Percentiles rank a stretch among this genome's conserved stretches.
Evolutionary conservation across 805 yeast species (phyloP).

Genomic region (Wickerhamomyces alni): DNA sequence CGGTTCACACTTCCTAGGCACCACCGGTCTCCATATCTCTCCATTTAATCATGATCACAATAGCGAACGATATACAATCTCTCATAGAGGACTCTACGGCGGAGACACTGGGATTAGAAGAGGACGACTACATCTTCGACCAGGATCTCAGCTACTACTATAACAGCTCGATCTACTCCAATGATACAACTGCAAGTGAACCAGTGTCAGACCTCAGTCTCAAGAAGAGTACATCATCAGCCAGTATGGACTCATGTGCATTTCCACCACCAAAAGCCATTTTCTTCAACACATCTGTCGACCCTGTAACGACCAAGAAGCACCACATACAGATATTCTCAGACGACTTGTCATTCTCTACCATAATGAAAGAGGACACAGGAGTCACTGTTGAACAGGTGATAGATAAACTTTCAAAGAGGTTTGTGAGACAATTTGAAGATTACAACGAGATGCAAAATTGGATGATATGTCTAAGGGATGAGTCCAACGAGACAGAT

Average conservation of each 20-base stretch:
- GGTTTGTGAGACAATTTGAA: constrained; percentile 1
- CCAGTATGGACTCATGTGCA: background rate
- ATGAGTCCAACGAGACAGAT: constrained; percentile 2
- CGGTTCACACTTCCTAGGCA: too few species aligned
- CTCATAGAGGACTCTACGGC: background rate
- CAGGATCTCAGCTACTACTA: background rate
- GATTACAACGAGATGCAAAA: constrained; percentile 3
- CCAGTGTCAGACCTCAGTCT: background rate
- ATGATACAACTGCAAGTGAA: background rate
- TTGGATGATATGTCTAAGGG: constrained; percentile 4
- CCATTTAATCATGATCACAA: background rate
- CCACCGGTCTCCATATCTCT: too few species aligned
- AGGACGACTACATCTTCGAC: background rate
- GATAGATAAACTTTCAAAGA: constrained; percentile 4
- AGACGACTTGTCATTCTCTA: constrained; percentile 2
- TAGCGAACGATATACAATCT: background rate
- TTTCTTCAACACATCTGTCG: constrained; percentile 3
- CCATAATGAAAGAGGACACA: constrained; percentile 6
- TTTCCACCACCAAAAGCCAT: constrained; percentile 3
- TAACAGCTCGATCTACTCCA: background rate
- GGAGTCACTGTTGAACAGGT: constrained; percentile 8
- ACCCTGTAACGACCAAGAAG: constrained; percentile 2
- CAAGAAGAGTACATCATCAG: background rate
- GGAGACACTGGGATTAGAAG: background rate
- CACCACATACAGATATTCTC: constrained; percentile 3